Evolutionary conservation across 208 protist genomes (phyloP), one percentile per base, ranked within the genome.

Genomic region (Leishmania tarentolae): DNA sequence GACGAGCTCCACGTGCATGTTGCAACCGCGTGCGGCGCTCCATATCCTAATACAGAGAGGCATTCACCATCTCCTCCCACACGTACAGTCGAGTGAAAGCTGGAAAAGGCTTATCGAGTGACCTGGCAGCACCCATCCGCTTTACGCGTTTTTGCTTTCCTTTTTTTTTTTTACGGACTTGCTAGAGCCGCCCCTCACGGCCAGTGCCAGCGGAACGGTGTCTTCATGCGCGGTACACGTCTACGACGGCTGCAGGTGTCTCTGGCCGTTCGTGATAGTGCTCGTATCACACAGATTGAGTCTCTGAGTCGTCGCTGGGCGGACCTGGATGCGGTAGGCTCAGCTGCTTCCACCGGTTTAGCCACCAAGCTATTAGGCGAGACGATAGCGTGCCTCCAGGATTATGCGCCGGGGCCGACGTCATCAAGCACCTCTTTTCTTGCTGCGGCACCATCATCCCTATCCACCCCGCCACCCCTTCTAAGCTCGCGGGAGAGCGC

Each of bases 361-460:
- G 73, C 86, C 11, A 46, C 86, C 28, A 17, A 73, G 35, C 78
- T 94, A 7, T 68, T 92, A 17, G 71, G 78, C 37, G 82, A 89
- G 61, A 92, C 91, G 13, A 31, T 88, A 13, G 35, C 66, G n/a
- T 72, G 78, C n/a, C 70, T 86, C 37, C 46, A 76, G 40, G 72
- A 35, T 11, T 24, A 13, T 28, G 59, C 52, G 21, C 78, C 69
- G 7, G 28, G 35, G 31, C 50, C 52, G 19, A 53, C 35, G 21
- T 52, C 65, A 35, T 61, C 53, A 37, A 37, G 47, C 31, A 35
- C 59, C 19, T 17, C 72, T 31, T 31, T n/a, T 21, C 15, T 6
- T 2, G 35, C 15, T 4, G 31, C 31, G 50, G 13, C 47, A 17
- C 21, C 52, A 44, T 42, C 50, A 24, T 47, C 50, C 9, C 19